Percentiles rank a stretch among this genome's conserved stretches.
Evolutionary conservation across 1,284 basidiomycete species (phyloP).

Genomic region (Clitocybe nebularis): DNA sequence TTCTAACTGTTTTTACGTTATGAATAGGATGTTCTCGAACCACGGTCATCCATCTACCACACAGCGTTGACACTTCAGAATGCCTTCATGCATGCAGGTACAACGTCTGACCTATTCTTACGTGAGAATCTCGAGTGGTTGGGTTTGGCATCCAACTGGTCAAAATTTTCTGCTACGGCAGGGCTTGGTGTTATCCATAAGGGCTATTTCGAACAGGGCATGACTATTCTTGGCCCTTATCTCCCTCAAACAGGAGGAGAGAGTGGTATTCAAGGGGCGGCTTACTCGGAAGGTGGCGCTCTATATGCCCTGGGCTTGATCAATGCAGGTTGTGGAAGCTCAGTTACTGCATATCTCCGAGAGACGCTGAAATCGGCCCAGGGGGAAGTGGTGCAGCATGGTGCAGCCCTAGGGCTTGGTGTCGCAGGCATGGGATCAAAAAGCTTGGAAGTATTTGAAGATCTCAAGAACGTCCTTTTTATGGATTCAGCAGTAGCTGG

Average conservation of each 20-base stretch:
- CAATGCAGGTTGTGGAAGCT: conserved; percentile 82
- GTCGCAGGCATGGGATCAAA: conserved; percentile 91
- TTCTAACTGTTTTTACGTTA: too few species aligned
- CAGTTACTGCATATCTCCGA: conserved; percentile 71
- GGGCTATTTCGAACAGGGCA: conserved; percentile 90
- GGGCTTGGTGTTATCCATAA: conserved; percentile 96
- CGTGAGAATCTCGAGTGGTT: conserved; percentile 96
- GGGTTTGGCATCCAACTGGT: conserved; percentile 91
- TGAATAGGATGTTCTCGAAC: conserved; percentile 80
- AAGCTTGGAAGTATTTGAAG: conserved; percentile 86
- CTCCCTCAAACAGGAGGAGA: conserved; percentile 75
- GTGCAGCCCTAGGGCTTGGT: conserved; percentile 90
- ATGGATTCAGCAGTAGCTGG: conserved; percentile 92
- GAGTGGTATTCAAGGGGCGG: conserved; percentile 68
- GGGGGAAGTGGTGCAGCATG: conserved; percentile 90
- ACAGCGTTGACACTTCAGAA: conserved; percentile 93
- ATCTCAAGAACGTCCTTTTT: conserved; percentile 84
- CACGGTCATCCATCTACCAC: conserved; percentile 94
- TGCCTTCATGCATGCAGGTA: conserved; percentile 94
- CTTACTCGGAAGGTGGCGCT: conserved; percentile 91
- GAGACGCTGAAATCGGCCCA: conserved; percentile 71
- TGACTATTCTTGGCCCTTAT: conserved; percentile 91
- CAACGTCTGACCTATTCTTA: conserved; percentile 89
- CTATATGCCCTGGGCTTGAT: conserved; percentile 93
- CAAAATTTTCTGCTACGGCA: conserved; percentile 94